Evolutionary conservation across 345 rosid species (phyloP), one percentile per base, ranked within the genome.

Genomic region (Gossypium sturtianum): DNA sequence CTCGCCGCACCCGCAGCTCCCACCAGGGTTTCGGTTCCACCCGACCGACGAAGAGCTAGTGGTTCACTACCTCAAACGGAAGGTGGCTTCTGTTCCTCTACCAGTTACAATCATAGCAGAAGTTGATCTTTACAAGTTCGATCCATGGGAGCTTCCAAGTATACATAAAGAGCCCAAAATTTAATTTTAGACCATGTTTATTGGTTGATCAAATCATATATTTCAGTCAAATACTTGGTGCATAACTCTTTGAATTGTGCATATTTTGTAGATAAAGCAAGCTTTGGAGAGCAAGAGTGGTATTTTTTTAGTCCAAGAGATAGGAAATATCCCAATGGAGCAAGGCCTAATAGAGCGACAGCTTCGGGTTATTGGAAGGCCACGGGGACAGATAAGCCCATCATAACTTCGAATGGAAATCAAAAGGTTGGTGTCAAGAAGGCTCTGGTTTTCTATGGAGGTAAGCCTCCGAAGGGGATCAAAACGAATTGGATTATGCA

Each of bases 141-240:
- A 89, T 77, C 93, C 91, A 9, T 89, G 94, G 94, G 91, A 89
- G 78, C 84, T 89, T 12, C 94, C 94, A 72, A 79, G 94, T 89
- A 51, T 44, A n/a, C 7, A 61, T 15, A 22, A 12, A 16, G 4
- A 4, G 41, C 41, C 19, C 19, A 15, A 7, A 47, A 1, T 60
- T 25, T 44, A 7, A 4, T 52, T 19, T 22, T 6, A 10, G 19
- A 47, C 51, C 51, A 47, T 47, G 3, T 0, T 11, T 47, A 34
- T 11, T 12, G 3, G 13, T 47, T 47, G 9, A 76, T 38, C 29
- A 22, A 63, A 22, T 19, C 41, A 51, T 43, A 12, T 34, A 34
- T 34, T 58, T 58, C 25, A 58, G 17, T 2, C 16, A 58, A 22
- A 2, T 23, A 23, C 62, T 56, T 56, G 60, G 25, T 23, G 63